Base-by-base conservation (phyloP, 2,329 filamentous ascomycete genomes). In the Aspergillus sp. region DNA sequence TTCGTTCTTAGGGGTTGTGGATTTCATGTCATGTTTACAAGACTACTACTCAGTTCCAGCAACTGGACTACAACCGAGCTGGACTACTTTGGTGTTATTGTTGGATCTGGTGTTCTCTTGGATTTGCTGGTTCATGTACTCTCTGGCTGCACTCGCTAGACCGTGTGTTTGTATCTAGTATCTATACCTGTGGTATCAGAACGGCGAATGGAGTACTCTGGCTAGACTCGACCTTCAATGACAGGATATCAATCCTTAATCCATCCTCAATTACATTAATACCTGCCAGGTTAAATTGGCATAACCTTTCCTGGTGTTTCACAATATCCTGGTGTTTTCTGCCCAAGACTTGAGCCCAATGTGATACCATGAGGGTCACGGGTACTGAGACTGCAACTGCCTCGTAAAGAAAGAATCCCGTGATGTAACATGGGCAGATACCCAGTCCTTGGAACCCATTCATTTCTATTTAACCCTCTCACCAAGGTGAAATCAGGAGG, bases 131-230 rank as follows among this genome's bases (percentile, higher is more conserved):
- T 55, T 48, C 23, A 43, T 43, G 35, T 33, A 43, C 8, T 27
- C 45, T 39, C 17, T 31, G 27, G 27, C 39, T 27, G 51, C 54
- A 51, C 54, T 56, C 54, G 54, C 54, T 56, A 56, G 54, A 51
- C 17, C 24, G 54, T 33, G 54, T 56, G 46, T 31, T 49, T 45
- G 39, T 44, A 9, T 43, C 12, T 24, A 24, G 14, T 52, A 51
- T 15, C 23, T 37, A 31, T 45, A 46, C 21, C 40, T 39, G 40
- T 51, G 45, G 46, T 50, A 56, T 56, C 47, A 51, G 27, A 39
- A 50, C 45, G 53, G 53, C 45, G 53, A 55, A 55, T 55, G 54
- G 54, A 56, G 47, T 56, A 45, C 51, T 45, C 43, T 24, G 54
- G 47, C 40, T 56, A 56, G 54, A 56, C 17, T 48, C 17, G 21